Conservation (phyloP, 73 alveolate species). For the Uronychia setigera region DNA sequence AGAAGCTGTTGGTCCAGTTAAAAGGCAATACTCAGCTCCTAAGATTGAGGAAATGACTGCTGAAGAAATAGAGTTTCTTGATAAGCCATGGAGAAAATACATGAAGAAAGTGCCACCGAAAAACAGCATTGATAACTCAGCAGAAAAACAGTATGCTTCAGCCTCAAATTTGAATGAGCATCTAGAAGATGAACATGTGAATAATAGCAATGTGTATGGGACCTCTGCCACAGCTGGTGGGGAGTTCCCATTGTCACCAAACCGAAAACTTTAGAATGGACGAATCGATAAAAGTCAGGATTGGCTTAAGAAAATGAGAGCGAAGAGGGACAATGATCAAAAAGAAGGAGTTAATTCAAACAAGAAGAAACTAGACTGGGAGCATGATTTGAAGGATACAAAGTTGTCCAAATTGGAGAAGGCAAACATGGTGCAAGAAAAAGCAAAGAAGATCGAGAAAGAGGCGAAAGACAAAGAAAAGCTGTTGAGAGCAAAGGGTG, state of each 20-base stretch:
- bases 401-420: background rate
- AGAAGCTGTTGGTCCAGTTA: background rate
- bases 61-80: background rate
- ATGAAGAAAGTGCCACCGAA: background rate
- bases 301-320: background rate
- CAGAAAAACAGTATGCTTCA: background rate
- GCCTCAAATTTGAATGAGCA: too few relatives aligned
- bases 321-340: background rate
- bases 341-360: background rate
- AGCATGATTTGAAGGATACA: background rate
- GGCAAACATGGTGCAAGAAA: background rate
- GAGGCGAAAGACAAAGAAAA: background rate
- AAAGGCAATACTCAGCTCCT: background rate
- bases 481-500: too few relatives aligned
- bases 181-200: too few relatives aligned
- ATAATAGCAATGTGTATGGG: too few relatives aligned
- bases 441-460: background rate
- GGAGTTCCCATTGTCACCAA: background rate
- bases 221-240: background rate
- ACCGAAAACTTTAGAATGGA: background rate
- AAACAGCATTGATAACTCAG: background rate
- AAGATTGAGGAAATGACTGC: background rate
- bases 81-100: background rate
- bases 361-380: background rate
- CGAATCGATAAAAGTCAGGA: background rate